phyloP scores from a whole-genome alignment of 2,329 filamentous ascomycete species.

The Paecilomyces formosus region DNA sequence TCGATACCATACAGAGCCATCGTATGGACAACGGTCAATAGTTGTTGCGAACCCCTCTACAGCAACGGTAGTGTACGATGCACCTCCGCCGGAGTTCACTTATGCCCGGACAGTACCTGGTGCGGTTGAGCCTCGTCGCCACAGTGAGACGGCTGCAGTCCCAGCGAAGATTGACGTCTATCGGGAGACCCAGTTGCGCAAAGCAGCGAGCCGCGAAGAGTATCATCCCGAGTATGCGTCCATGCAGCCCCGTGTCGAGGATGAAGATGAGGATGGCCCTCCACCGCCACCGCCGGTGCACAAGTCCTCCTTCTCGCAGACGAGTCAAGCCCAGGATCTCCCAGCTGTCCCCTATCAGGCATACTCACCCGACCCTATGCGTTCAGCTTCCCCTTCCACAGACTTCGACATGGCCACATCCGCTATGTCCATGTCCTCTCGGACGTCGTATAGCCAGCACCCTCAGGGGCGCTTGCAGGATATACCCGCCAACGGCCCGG shows the following conservation, averaged over 20 bases:
- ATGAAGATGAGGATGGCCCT: slow-evolving; percentile 33
- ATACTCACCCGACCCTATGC: slow-evolving; percentile 19
- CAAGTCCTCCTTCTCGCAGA: slow-evolving; percentile 22
- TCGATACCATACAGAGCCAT: slow-evolving; percentile 14
- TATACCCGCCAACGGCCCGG: slow-evolving; percentile 16
- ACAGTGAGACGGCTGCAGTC: slow-evolving; percentile 22
- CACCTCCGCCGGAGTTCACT: slow-evolving; percentile 11
- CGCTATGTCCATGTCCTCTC: slow-evolving; percentile 11
- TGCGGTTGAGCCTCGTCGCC: slow-evolving; percentile 13
- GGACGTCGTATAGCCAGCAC: slow-evolving; percentile 15
- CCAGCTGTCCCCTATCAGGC: slow-evolving; percentile 18
- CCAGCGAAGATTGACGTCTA: slow-evolving; percentile 14
- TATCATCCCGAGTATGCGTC: slow-evolving; percentile 33
- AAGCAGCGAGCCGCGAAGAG: slow-evolving; percentile 14
- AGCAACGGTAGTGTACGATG: slow-evolving; percentile 11
- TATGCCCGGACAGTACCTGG: slow-evolving; percentile 9
- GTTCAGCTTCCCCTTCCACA: slow-evolving; percentile 11
- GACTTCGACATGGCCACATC: slow-evolving; percentile 12
- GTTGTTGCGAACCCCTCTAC: slow-evolving; percentile 9
- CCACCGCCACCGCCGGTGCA: slow-evolving; percentile 30
- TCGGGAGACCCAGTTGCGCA: slow-evolving; percentile 15
- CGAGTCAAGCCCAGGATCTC: slow-evolving; percentile 16
- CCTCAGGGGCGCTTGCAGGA: slow-evolving; percentile 15
- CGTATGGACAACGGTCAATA: slow-evolving; percentile 13
- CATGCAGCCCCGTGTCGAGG: slow-evolving; percentile 43